These are phyloP conservation scores for Rhizophagus clarus DNA, from an alignment of 192 early-diverging fungal genomes.

Conservation along the genomic window DNA sequence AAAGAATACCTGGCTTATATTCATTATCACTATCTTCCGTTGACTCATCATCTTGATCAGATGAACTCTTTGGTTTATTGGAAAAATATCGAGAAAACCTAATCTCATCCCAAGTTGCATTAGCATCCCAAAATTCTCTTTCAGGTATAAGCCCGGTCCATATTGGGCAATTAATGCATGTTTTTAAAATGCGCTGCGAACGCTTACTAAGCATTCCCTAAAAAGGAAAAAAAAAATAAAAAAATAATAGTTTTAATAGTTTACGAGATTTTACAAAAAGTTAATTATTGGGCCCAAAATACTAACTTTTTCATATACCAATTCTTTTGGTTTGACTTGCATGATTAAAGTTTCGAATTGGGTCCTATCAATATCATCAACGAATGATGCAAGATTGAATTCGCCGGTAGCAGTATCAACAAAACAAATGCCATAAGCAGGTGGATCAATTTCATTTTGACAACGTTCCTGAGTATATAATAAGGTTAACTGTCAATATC, in stretches of 20 bases:
- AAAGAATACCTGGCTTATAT: neutral
- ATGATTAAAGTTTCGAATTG: slow-evolving; percentile 91
- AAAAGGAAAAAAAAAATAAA: neutral
- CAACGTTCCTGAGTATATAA: slow-evolving; percentile 40
- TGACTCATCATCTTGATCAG: slow-evolving; percentile 2
- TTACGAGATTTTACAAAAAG: neutral
- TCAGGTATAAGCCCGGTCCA: slow-evolving; percentile 69
- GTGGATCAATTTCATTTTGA: slow-evolving; percentile 38
- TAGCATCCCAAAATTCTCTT: slow-evolving; percentile 69
- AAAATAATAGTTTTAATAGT: neutral
- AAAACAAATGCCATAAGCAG: slow-evolving; percentile 85
- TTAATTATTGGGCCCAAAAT: neutral
- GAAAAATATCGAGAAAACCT: slow-evolving; percentile 60
- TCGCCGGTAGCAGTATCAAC: slow-evolving; percentile 95
- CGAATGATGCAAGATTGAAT: slow-evolving; percentile 77
- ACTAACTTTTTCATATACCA: slow-evolving; percentile 79
- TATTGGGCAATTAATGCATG: slow-evolving; percentile 38
- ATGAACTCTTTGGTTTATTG: slow-evolving; percentile 24
- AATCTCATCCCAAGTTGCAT: slow-evolving; percentile 63
- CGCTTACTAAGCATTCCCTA: slow-evolving; percentile 40
- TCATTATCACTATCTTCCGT: slow-evolving; percentile 2
- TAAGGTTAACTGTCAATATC: neutral
- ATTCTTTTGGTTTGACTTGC: slow-evolving; percentile 89
- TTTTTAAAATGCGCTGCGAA: slow-evolving; percentile 53
- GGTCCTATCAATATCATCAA: slow-evolving; percentile 88